Evolutionary conservation across 73 alveolate species (phyloP), one percentile per base, ranked within the genome.

Genomic region (Blepharisma japonicum): DNA sequence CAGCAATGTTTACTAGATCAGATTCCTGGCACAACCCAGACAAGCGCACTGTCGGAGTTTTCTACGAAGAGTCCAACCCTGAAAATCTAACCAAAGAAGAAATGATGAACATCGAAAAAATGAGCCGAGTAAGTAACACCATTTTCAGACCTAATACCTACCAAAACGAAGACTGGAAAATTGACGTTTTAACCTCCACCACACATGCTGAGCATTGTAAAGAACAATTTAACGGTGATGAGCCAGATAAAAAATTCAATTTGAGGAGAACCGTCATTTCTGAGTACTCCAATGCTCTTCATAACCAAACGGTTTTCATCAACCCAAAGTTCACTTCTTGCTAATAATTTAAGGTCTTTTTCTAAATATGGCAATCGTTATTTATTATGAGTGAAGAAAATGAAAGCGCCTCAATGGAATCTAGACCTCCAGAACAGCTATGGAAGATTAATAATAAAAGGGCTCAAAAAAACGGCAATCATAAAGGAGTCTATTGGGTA

Each of bases 401-500:
- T 32, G 42, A 32, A 32, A 32, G 42, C 42, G 42, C 42, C 42
- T 32, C 42, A 32, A 3, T 32, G 3, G 42, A 32, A 32, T 32
- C 42, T 3, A 32, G 42, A 32, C 42, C 42, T 32, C 42, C 42
- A 32, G 42, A 61, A 4, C 80, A 70, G 66, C 27, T 70, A 42
- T 70, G 80, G 68, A 70, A 70, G 25, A 42, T 9, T 9, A 81
- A 77, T 55, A 98, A 95, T 87, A 66, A 66, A 66, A 95, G 94
- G 78, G 97, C 99, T 46, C 89, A 95, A 81, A 95, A 95, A 87
- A 95, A 95, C 81, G 98, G 98, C 32, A 88, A 97, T 53, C 98
- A 95, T 70, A 83, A 93, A 48, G 83, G 94, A 20, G 93, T 95
- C 68, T 95, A 94, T 77, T 95, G 99, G 99, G 99, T 95, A 27